Base-by-base conservation (phyloP, 2,329 filamentous ascomycete genomes). In the Phialophora chinensis region DNA sequence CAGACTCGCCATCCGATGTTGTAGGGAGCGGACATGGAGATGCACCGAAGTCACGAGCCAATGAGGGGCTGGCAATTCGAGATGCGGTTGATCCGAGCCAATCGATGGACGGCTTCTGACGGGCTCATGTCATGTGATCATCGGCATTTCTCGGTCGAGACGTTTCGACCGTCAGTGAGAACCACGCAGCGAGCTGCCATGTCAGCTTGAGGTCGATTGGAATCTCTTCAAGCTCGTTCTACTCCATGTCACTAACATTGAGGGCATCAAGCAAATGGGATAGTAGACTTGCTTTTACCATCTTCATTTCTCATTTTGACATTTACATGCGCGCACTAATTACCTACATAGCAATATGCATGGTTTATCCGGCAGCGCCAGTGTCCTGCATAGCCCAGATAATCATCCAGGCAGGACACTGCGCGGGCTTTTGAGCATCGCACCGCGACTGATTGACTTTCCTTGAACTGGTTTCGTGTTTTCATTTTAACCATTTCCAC, bases 301-400 rank as follows among this genome's bases (percentile, higher is more conserved):
- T 52, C 8, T 4, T 52, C 49, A 7, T 44, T 52, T 52, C 49
- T 52, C 49, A 27, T 52, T 60, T 60, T 49, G 42, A 31, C 42
- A 58, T 31, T 17, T 42, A 58, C 14, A 25, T 14, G 44, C 35
- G 55, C 25, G 7, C 49, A 23, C 55, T 57, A 59, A 27, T 20
- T 58, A 59, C 35, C 42, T 50, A 59, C 35, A 27, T 50, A 59
- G 6, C 56, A 47, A 59, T 33, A 52, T 44, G 42, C 38, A 49
- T 47, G 56, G 29, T 49, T 47, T 60, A 49, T 31, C 56, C 44
- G 57, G 55, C 35, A 60, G 57, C 57, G 57, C 57, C 27, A 60
- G n/a, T 42, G 20, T 42, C 33, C 12, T 64, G 54, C 55, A 31
- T 20, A 47, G 56, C 42, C 35, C 52, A 54, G 31, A 20, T 47